Evolutionary conservation across 2,329 filamentous ascomycete genomes (phyloP).

Genomic region (Talaromyces piceae): DNA sequence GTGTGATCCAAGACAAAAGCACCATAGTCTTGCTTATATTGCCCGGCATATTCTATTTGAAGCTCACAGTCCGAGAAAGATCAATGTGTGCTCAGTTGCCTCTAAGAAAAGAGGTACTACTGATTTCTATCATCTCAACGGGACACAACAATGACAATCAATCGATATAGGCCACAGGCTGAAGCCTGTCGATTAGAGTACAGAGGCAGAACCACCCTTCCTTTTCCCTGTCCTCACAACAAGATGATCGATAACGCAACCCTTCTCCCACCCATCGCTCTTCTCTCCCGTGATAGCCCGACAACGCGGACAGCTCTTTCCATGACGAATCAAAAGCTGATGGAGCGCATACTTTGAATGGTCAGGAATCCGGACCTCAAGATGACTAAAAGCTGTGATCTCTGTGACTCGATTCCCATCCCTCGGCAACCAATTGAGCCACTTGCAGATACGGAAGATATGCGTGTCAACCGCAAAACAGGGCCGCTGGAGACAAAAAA

Average conservation of each 20-base stretch:
- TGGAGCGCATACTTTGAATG: conserved; percentile 58
- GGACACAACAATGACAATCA: too few species aligned
- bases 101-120: too few species aligned
- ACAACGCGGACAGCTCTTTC: conserved; percentile 55
- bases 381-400: conserved; percentile 50
- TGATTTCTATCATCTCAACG: too few species aligned
- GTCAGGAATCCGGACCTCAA: conserved; percentile 55
- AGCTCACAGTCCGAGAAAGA: too few species aligned
- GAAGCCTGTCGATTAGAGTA: too few species aligned
- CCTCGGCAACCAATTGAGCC: conserved; percentile 54
- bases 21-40: too few species aligned
- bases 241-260: conserved; percentile 58
- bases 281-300: conserved; percentile 53
- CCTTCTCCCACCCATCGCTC: conserved; percentile 56
- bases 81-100: too few species aligned
- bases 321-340: conserved; percentile 55
- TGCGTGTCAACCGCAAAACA: conserved; percentile 61
- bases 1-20: too few species aligned
- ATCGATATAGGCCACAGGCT: too few species aligned
- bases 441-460: conserved; percentile 56
- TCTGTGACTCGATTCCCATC: conserved; percentile 31
- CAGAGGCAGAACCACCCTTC: conserved; percentile 17
- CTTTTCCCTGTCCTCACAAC: conserved; percentile 51
- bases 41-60: too few species aligned
- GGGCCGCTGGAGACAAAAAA: conserved; percentile 58